A percentile compares a stretch with the other conserved stretches of the same genome.
phyloP scores from a whole-genome alignment of 352 stramenopile species.

The Phytophthora cryptogea region DNA sequence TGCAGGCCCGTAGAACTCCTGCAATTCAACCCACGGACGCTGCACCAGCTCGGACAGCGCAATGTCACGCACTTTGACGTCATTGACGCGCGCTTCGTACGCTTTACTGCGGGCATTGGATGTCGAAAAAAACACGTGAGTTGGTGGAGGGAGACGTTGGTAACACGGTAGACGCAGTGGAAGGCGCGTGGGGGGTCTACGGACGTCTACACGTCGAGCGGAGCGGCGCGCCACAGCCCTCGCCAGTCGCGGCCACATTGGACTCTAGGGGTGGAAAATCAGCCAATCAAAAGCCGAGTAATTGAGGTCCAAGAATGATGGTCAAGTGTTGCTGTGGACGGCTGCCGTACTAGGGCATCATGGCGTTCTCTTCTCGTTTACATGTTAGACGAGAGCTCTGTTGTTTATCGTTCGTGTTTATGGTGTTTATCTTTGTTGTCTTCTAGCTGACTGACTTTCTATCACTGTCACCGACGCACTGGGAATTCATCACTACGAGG shows the following conservation, averaged over 20 bases:
- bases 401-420: constrained; percentile 5
- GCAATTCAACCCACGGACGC: constrained; percentile 34
- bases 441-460: constrained; percentile 19
- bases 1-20: constrained; percentile 23
- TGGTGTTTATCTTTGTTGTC: constrained; percentile 3
- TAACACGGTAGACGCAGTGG: background rate
- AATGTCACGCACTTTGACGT: constrained; percentile 32
- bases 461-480: constrained; percentile 3
- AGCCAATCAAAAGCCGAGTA: constrained; percentile 18
- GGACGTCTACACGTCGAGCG: background rate
- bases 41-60: constrained; percentile 38
- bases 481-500: constrained; percentile 1
- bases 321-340: too few relatives aligned
- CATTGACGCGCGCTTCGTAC: constrained; percentile 2
- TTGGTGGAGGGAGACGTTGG: background rate
- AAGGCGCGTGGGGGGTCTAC: background rate
- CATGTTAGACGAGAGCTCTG: too few relatives aligned
- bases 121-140: constrained; percentile 13
- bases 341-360: too few relatives aligned
- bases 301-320: background rate
- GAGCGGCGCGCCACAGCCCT: constrained; percentile 3
- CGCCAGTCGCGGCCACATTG: constrained; percentile 26
- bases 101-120: constrained; percentile 3
- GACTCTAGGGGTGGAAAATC: background rate
- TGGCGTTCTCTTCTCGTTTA: too few relatives aligned